A percentile compares a stretch with the other conserved stretches of the same genome.
These are phyloP conservation scores for Aureobasidium lini DNA, from an alignment of 2,329 filamentous ascomycete species.

Conservation along the genomic window DNA sequence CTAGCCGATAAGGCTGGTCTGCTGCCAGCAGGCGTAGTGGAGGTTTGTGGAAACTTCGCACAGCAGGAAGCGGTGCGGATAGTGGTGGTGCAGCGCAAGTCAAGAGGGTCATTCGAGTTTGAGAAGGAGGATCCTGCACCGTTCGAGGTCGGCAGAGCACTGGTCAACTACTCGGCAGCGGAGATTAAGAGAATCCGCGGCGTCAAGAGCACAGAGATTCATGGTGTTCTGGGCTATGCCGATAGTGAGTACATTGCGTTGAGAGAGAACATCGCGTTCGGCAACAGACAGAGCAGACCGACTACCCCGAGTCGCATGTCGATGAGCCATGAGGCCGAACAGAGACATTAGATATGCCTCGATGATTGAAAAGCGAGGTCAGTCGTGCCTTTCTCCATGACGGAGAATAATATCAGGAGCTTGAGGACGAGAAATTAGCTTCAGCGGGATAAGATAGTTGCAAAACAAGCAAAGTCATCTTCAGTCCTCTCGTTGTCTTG, in stretches of 20 bases:
- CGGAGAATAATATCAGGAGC: background rate
- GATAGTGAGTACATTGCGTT: conserved; percentile 92
- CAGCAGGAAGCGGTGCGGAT: conserved; percentile 89
- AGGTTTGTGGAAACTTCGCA: conserved; percentile 78
- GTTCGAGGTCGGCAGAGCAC: conserved; percentile 71
- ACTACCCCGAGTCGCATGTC: conserved; percentile 10
- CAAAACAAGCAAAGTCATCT: too few species aligned
- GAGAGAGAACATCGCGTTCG: conserved; percentile 79
- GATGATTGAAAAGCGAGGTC: background rate
- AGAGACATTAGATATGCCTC: background rate
- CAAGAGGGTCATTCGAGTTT: conserved; percentile 22
- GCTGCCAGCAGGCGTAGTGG: conserved; percentile 82
- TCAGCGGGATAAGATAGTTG: too few species aligned
- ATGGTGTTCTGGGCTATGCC: conserved; percentile 74
- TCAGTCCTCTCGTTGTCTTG: background rate
- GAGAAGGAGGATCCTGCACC: conserved; percentile 45
- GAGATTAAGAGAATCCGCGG: conserved; percentile 85
- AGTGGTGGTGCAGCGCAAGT: conserved; percentile 61
- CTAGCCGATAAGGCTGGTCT: conserved; percentile 78
- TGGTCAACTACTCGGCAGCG: conserved; percentile 85
- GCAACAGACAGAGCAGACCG: conserved; percentile 29
- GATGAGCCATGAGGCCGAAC: conserved; percentile 3
- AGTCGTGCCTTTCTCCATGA: background rate
- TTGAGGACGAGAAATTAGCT: too few species aligned
- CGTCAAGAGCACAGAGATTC: conserved; percentile 72